Evolutionary conservation across 805 yeast genomes (phyloP), one percentile per base, ranked within the genome.

Genomic region (Candida patagonica): DNA sequence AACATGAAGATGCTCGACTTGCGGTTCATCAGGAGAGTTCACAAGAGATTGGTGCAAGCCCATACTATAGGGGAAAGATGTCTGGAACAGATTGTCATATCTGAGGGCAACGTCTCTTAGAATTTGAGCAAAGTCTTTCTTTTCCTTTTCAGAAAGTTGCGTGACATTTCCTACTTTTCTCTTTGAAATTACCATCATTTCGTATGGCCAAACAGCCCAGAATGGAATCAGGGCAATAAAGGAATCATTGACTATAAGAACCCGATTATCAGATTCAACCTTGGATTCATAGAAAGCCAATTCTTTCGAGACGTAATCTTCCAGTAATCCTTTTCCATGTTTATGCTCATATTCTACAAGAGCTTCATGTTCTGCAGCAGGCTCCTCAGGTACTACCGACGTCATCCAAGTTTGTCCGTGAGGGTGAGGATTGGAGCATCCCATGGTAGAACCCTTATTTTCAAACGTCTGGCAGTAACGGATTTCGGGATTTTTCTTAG

Each of bases 151-250:
- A 22, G 59, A 60, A 48, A 78, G 70, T 22, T 70, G 70, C 30
- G 59, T 61, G 10, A 78, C 55, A 9, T 76, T 70, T 19, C 69
- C 58, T 38, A 76, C 60, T 42, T 76, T 78, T 10, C 62, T 57
- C 51, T 74, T 74, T n/a, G 84, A 55, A 5, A 80, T 59, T 25
- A 80, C 61, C 61, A 80, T 60, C 5, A 84, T 75, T 59, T 80
- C 87, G 55, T 79, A 80, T 12, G 89, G 89, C 88, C 88, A 80
- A 26, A 76, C 67, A 5, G 87, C 88, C 89, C 89, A 80, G 55
- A 75, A 80, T 40, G 88, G 88, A 15, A 80, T 86, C 8, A 80
- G 74, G 4, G 71, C 82, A 17, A 80, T 50, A 48, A 80, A 80
- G 3, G 76, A 64, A 42, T 73, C 82, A 54, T 80, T 80, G 41